Conservation (phyloP, 768 basidiomycete species). For the Hygrocybe punicea region DNA sequence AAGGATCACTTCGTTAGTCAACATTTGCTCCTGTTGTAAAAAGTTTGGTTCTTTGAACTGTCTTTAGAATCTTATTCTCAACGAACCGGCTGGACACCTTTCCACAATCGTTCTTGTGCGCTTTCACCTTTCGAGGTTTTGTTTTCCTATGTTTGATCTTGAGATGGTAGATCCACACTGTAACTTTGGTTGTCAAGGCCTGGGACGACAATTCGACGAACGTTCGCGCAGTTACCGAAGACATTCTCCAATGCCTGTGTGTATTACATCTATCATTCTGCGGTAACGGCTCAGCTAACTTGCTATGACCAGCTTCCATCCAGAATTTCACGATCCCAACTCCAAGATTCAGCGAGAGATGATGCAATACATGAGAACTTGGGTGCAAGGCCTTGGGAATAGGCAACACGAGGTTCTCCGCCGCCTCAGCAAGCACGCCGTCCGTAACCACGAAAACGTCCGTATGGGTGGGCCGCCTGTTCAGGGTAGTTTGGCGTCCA, state of each 20-base stretch:
- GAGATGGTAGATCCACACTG: conserved; percentile 52
- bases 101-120: conserved; percentile 66
- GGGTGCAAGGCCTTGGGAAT: conserved; percentile 53
- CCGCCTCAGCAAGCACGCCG: conserved; percentile 61
- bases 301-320: conserved; percentile 61
- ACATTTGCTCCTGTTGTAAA: background rate
- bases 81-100: conserved; percentile 76
- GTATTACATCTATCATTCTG: conserved; percentile 19
- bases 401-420: conserved; percentile 48
- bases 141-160: conserved; percentile 1
- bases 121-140: conserved; percentile 2
- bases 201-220: conserved; percentile 74
- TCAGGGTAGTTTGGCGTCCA: conserved; percentile 48
- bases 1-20: conserved; percentile 83
- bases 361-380: conserved; percentile 62
- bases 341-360: conserved; percentile 74
- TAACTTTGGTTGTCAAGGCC: conserved; percentile 66
- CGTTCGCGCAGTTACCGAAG: conserved; percentile 54
- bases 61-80: conserved; percentile 67
- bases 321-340: conserved; percentile 65
- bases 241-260: conserved; percentile 64
- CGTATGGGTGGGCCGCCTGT: conserved; percentile 48
- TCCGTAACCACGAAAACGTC: conserved; percentile 70
- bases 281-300: background rate
- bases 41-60: conserved; percentile 9